A percentile compares a stretch with the other conserved stretches of the same genome.
Evolutionary conservation across 306 rosid genomes (phyloP).

Genomic region (Rubus parviflorus): DNA sequence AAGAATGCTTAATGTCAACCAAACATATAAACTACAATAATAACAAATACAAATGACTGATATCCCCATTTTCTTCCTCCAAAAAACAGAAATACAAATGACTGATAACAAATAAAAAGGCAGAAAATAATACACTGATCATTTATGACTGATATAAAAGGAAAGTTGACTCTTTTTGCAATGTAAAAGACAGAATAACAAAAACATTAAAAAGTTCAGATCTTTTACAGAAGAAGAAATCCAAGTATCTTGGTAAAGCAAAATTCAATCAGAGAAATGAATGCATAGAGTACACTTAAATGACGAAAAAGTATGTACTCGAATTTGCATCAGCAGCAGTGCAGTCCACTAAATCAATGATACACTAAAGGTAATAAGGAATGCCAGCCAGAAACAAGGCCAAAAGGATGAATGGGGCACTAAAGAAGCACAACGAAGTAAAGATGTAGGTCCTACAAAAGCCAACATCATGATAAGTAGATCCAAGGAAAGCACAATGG

Average conservation of each 20-base stretch:
- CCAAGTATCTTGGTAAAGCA: not conserved
- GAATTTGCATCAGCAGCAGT: too few relatives aligned
- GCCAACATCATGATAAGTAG: not conserved
- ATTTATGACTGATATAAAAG: not conserved
- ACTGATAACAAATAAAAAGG: too few relatives aligned
- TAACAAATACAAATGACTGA: too few relatives aligned
- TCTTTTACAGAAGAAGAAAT: not conserved
- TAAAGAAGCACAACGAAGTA: too few relatives aligned
- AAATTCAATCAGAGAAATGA: not conserved
- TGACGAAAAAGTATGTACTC: too few relatives aligned
- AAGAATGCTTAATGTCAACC: not conserved
- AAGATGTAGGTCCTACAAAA: not conserved
- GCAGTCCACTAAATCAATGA: too few relatives aligned
- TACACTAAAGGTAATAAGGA: too few relatives aligned
- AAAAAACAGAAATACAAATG: too few relatives aligned
- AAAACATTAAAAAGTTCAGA: not conserved
- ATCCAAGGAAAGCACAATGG: not conserved
- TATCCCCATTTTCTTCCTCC: too few relatives aligned
- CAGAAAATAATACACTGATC: too few relatives aligned
- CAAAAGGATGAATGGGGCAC: not conserved
- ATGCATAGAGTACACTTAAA: not conserved
- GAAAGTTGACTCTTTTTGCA: not conserved
- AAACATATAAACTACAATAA: not conserved
- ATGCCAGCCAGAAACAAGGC: not conserved
- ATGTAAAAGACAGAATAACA: not conserved